phyloP scores from a whole-genome alignment of 495 filamentous ascomycete genomes.

The Bathelium albidoporum region DNA sequence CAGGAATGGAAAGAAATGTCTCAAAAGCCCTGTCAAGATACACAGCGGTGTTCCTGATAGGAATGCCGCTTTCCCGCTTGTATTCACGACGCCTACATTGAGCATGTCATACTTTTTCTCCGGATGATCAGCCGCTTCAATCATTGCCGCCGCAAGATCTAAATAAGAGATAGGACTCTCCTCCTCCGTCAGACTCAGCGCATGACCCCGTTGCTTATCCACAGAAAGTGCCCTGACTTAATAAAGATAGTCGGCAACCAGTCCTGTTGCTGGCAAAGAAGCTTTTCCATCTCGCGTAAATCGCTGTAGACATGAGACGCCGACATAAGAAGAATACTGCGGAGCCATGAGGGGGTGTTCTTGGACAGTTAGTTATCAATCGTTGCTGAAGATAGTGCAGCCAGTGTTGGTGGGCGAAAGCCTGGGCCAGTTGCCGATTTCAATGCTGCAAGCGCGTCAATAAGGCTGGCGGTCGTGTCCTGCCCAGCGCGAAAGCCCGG shows the following conservation, averaged over 20 bases:
- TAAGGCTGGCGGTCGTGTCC: constrained; percentile 27
- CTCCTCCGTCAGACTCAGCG: constrained; percentile 28
- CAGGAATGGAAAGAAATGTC: constrained; percentile 29
- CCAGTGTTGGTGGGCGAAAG: constrained; percentile 26
- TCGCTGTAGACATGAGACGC: constrained; percentile 33
- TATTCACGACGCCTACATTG: constrained; percentile 32
- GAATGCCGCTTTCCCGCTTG: constrained; percentile 11
- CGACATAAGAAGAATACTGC: constrained; percentile 20
- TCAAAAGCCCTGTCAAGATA: constrained; percentile 21
- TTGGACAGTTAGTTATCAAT: constrained; percentile 28
- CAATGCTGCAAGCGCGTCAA: constrained; percentile 24
- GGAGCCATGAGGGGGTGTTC: constrained; percentile 21
- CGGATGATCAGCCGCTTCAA: constrained; percentile 36
- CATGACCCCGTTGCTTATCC: constrained; percentile 34
- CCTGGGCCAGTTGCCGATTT: neutral
- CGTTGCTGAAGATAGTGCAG: constrained; percentile 33
- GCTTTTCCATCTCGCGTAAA: constrained; percentile 27
- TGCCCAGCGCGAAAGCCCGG: constrained; percentile 28
- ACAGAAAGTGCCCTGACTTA: constrained; percentile 35
- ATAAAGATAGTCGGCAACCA: constrained; percentile 36
- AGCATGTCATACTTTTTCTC: constrained; percentile 29
- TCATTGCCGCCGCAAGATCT: constrained; percentile 39
- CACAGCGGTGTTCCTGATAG: constrained; percentile 17
- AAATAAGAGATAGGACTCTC: constrained; percentile 33
- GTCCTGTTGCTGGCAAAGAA: constrained; percentile 28